Evolutionary conservation across 768 basidiomycete genomes (phyloP).

Genomic region (Leccinum longicurvipes): DNA sequence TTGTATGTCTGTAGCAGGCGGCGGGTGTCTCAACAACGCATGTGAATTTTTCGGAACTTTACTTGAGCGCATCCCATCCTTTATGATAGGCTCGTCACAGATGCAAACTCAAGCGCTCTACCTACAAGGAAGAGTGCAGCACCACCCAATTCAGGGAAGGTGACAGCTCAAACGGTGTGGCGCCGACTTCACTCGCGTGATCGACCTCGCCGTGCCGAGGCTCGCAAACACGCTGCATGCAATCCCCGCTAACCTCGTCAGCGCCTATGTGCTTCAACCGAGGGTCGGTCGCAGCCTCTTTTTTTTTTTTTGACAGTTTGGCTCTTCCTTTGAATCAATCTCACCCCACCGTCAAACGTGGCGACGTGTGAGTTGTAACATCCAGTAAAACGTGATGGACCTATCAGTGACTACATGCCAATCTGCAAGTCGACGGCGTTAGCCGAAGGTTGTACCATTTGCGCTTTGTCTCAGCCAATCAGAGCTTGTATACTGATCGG

Average conservation of each 20-base stretch:
- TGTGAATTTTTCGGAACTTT: not conserved
- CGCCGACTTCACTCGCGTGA: conserved; percentile 8
- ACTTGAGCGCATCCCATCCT: not conserved
- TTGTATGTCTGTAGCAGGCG: not conserved
- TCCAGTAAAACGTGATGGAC: not conserved
- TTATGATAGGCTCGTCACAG: not conserved
- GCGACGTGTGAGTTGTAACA: not conserved
- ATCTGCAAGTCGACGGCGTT: not conserved
- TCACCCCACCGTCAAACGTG: not conserved
- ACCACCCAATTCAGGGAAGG: not conserved
- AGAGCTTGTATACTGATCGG: not conserved
- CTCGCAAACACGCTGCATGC: not conserved
- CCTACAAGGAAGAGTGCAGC: not conserved
- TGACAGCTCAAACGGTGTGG: not conserved
- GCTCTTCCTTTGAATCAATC: not conserved
- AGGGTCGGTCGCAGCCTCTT: not conserved
- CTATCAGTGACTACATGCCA: not conserved
- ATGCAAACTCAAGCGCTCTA: not conserved
- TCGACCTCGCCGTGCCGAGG: not conserved
- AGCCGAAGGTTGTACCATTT: not conserved
- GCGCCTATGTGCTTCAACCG: conserved; percentile 4
- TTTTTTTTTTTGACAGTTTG: not conserved
- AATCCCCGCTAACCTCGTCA: not conserved
- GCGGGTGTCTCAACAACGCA: conserved; percentile 15
- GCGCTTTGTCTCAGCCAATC: not conserved